Percentiles rank a stretch among this genome's conserved stretches.
These are phyloP conservation scores for Sicyos edulis DNA, from an alignment of 306 rosid species.

Conservation along the genomic window DNA sequence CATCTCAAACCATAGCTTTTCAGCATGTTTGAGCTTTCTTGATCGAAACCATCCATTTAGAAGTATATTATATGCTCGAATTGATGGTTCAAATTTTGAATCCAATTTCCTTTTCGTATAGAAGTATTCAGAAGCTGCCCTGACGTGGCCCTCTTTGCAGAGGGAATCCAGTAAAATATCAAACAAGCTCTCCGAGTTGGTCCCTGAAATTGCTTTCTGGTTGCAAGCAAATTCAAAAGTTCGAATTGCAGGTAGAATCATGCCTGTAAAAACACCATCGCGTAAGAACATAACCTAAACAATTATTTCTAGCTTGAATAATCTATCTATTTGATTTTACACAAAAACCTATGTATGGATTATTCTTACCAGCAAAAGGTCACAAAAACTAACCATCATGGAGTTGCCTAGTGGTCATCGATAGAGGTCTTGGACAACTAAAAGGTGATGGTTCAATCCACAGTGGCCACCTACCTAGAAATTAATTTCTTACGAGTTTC, in stretches of 20 bases:
- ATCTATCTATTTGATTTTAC: neutral
- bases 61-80: constrained; percentile 60
- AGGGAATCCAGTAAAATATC: constrained; percentile 78
- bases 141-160: constrained; percentile 69
- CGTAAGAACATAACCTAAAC: neutral
- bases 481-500: no score
- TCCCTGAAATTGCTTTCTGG: constrained; percentile 32
- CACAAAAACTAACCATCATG: no score
- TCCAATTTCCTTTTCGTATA: constrained; percentile 30
- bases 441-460: no score
- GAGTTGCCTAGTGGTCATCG: no score
- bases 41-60: constrained; percentile 80
- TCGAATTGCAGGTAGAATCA: constrained; percentile 50
- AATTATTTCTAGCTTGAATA: neutral
- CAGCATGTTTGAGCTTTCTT: constrained; percentile 73
- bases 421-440: no score
- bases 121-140: constrained; percentile 38
- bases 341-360: neutral
- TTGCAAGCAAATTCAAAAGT: constrained; percentile 61
- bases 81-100: constrained; percentile 37
- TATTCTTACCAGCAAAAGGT: no score
- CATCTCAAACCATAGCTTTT: constrained; percentile 77
- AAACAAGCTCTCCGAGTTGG: constrained; percentile 53
- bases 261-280: constrained; percentile 29
- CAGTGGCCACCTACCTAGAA: no score